These are phyloP conservation scores for Solanum chilense DNA, from an alignment of 257 asterid genomes.

Conservation along the genomic window DNA sequence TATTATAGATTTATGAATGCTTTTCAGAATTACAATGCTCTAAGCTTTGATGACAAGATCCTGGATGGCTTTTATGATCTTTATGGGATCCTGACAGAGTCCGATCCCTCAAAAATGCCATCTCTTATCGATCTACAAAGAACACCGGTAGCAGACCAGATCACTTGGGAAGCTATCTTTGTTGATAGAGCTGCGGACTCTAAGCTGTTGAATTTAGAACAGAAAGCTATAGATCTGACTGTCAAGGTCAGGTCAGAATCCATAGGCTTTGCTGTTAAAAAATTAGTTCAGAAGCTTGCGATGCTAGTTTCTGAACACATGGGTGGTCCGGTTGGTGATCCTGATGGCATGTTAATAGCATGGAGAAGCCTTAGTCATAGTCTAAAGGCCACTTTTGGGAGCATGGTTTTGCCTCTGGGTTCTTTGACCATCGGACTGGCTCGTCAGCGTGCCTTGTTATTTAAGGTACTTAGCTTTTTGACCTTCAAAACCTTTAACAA, in stretches of 20 bases:
- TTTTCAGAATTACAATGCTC: constrained; percentile 96
- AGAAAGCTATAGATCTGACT: constrained; percentile 58
- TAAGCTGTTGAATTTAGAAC: constrained; percentile 68
- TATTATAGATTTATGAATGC: constrained; percentile 64
- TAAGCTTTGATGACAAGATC: constrained; percentile 87
- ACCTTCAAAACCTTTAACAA: neutral
- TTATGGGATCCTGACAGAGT: constrained; percentile 53
- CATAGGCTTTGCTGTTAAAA: constrained; percentile 17
- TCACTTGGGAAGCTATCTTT: constrained; percentile 87
- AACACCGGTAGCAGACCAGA: constrained; percentile 49
- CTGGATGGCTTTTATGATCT: constrained; percentile 93
- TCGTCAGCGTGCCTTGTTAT: constrained; percentile 92
- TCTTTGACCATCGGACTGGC: constrained; percentile 81
- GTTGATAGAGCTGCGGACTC: constrained; percentile 70
- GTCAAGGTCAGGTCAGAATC: constrained; percentile 37
- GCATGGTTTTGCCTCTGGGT: constrained; percentile 95
- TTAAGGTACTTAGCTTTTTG: constrained; percentile 51
- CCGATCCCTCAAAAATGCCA: constrained; percentile 80
- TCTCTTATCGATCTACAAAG: constrained; percentile 83
- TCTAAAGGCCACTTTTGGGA: constrained; percentile 55
- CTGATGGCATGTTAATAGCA: constrained; percentile 59
- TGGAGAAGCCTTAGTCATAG: constrained; percentile 63
- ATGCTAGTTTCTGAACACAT: constrained; percentile 67
- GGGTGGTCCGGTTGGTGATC: constrained; percentile 95
- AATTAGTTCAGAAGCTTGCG: constrained; percentile 64